A percentile compares a stretch with the other conserved stretches of the same genome.
phyloP scores from a whole-genome alignment of 805 yeast species.

The Kuraishia cidri region DNA sequence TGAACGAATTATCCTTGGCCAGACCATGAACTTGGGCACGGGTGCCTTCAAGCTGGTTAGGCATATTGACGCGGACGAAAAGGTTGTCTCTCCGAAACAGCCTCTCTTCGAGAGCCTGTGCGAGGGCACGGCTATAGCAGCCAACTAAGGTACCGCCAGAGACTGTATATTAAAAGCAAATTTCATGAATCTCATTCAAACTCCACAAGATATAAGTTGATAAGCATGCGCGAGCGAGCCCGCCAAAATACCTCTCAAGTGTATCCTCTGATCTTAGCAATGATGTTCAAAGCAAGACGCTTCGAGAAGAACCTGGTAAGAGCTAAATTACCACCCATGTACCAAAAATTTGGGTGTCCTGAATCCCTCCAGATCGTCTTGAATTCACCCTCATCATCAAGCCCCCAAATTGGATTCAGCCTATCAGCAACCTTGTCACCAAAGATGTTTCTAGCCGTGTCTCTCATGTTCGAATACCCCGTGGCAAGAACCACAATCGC shows the following conservation, averaged over 20 bases:
- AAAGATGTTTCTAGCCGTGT: slow-evolving; percentile 26
- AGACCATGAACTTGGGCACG: slow-evolving; percentile 96
- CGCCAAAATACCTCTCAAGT: too few species aligned
- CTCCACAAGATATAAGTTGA: too few species aligned
- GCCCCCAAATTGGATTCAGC: slow-evolving; percentile 30
- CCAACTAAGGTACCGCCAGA: too few species aligned
- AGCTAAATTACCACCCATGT: slow-evolving; percentile 32
- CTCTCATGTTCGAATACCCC: slow-evolving; percentile 32
- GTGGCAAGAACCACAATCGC: slow-evolving; percentile 35
- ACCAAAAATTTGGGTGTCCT: slow-evolving; percentile 31
- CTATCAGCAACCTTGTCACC: slow-evolving; percentile 25
- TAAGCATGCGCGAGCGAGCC: too few species aligned
- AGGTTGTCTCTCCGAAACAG: slow-evolving; percentile 25
- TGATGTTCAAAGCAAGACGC: slow-evolving; percentile 28
- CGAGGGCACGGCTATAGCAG: slow-evolving; percentile 1
- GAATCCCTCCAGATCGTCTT: slow-evolving; percentile 26
- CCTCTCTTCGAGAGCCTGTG: slow-evolving; percentile 39
- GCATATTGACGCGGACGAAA: slow-evolving; percentile 33
- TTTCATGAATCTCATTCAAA: too few species aligned
- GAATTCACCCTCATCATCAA: slow-evolving; percentile 34
- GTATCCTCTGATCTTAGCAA: slow-evolving; percentile 17
- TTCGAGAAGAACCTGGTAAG: slow-evolving; percentile 27
- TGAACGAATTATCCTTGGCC: slow-evolving; percentile 95
- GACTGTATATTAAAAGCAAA: too few species aligned
- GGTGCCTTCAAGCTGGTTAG: slow-evolving; percentile 88